phyloP scores from a whole-genome alignment of 805 yeast genomes.

The Metschnikowia lachancei region DNA sequence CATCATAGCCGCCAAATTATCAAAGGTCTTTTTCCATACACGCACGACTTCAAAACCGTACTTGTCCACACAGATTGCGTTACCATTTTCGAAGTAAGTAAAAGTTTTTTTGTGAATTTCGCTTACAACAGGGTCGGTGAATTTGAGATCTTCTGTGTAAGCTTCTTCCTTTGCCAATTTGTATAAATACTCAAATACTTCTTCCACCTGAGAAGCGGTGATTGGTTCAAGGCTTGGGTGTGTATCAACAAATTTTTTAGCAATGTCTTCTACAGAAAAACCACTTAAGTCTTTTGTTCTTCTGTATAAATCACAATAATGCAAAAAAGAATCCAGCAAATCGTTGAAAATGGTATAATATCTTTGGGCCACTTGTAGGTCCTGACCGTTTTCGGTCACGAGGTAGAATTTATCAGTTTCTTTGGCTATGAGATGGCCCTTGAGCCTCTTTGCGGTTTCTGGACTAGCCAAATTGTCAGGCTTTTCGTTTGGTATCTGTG shows the following conservation, averaged over 20 bases:
- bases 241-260: conserved; percentile 20
- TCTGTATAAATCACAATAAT: conserved; percentile 21
- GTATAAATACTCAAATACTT: conserved; percentile 28
- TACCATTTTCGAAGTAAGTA: conserved; percentile 2
- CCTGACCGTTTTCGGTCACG: conserved; percentile 11
- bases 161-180: conserved; percentile 28
- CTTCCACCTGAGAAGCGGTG: conserved; percentile 27
- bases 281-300: background rate
- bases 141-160: conserved; percentile 28
- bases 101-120: conserved; percentile 15
- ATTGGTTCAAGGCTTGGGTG: conserved; percentile 24
- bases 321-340: conserved; percentile 26
- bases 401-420: background rate
- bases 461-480: background rate
- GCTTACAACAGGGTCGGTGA: conserved; percentile 26
- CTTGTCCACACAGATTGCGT: conserved; percentile 31
- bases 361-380: conserved; percentile 16
- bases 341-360: conserved; percentile 21
- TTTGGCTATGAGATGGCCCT: background rate
- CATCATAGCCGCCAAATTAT: background rate
- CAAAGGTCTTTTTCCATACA: conserved; percentile 7
- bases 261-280: conserved; percentile 5
- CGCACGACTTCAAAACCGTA: conserved; percentile 21
- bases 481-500: background rate
- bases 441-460: background rate